Evolutionary conservation across 2,329 filamentous ascomycete species (phyloP).

Genomic region (Colletotrichum sp.): DNA sequence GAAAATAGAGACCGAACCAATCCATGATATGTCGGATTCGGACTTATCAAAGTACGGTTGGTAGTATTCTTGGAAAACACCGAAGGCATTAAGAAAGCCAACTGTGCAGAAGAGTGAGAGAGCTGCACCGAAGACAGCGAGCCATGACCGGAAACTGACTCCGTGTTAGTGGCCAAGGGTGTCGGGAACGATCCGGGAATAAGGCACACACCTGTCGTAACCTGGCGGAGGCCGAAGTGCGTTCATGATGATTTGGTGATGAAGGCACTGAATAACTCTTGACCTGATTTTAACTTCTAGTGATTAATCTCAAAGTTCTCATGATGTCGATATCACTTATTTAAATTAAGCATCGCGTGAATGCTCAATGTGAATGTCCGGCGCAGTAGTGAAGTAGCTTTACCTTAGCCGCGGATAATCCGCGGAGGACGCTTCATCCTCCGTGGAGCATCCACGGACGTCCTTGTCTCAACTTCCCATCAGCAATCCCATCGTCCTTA

Average conservation of each 20-base stretch:
- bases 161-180: neutral
- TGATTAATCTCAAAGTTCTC: no score
- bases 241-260: neutral
- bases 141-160: conserved; percentile 21
- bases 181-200: neutral
- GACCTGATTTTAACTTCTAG: neutral
- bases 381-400: neutral
- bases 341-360: neutral
- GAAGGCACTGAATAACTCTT: neutral
- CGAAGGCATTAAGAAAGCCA: conserved; percentile 32
- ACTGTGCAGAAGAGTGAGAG: conserved; percentile 28
- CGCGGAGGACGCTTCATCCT: neutral
- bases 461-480: neutral
- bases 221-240: neutral
- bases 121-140: conserved; percentile 24
- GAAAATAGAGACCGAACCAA: conserved; percentile 51
- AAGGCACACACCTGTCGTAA: neutral
- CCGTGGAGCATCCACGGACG: neutral
- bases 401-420: conserved; percentile 9
- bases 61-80: conserved; percentile 59
- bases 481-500: neutral
- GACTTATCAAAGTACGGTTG: conserved; percentile 28
- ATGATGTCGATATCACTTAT: neutral
- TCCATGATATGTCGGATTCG: conserved; percentile 40
- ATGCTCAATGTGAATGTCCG: neutral